These are phyloP conservation scores for Tetragonia tetragonoides DNA, from an alignment of 148 eudicot species.

Conservation along the genomic window DNA sequence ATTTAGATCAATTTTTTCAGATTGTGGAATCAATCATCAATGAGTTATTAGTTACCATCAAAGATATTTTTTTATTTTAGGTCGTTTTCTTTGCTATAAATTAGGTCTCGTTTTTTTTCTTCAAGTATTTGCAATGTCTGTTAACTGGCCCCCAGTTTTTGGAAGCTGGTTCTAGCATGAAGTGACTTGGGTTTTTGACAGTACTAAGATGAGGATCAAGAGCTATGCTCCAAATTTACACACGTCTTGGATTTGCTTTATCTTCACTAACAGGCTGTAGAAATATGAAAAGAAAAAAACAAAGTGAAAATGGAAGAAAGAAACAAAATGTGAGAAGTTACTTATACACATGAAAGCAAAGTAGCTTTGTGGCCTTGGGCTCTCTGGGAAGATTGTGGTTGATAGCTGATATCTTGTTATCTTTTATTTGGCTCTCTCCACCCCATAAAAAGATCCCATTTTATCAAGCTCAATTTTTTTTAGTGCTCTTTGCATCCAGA, in stretches of 20 bases:
- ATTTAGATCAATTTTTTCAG: no score
- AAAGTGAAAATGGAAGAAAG: conserved; percentile 1
- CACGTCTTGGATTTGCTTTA: conserved; percentile 20
- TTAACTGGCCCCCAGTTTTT: conserved; percentile 1
- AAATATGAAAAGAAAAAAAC: not conserved
- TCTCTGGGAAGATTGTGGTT: conserved; percentile 41
- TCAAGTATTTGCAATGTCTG: conserved; percentile 7
- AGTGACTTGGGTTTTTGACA: not conserved
- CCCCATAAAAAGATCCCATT: conserved; percentile 30
- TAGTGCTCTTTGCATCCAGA: no score
- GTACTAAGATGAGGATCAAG: conserved; percentile 10
- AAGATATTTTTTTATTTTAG: not conserved
- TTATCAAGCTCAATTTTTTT: not conserved
- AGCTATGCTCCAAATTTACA: conserved; percentile 17
- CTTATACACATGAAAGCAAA: not conserved
- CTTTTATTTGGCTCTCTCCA: conserved; percentile 37
- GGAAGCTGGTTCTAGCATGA: not conserved
- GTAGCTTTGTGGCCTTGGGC: conserved; percentile 29
- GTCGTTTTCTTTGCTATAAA: conserved; percentile 7
- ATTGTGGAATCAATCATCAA: not conserved
- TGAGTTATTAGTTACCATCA: no score
- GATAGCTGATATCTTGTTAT: conserved; percentile 51
- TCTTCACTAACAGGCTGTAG: not conserved
- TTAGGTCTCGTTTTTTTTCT: not conserved
- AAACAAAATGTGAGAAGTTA: conserved; percentile 14